Conservation (phyloP, 140 eudicot genomes). For the Erigeron philadelphicus region DNA sequence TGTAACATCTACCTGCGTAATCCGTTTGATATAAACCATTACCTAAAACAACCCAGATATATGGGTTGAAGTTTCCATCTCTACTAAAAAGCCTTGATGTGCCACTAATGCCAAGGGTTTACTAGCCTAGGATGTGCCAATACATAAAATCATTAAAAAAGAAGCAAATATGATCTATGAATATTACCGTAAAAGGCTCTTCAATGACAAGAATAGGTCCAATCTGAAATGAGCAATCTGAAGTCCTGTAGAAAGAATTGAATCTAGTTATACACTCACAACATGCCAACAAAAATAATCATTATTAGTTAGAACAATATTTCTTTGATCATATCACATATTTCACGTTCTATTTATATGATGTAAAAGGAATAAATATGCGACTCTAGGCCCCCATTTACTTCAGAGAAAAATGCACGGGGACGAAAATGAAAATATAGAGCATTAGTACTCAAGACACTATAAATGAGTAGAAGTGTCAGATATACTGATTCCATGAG, state of each 20-base stretch:
- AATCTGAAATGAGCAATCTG: constrained; percentile 74
- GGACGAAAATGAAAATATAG: neutral
- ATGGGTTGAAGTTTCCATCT: too few species aligned
- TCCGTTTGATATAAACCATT: too few species aligned
- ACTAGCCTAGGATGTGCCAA: too few species aligned
- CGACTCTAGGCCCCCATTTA: too few species aligned
- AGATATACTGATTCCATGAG: neutral
- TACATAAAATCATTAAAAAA: neutral
- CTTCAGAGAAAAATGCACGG: neutral
- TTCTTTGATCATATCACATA: neutral
- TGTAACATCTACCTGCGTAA: too few species aligned
- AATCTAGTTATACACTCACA: neutral
- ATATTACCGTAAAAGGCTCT: constrained; percentile 35
- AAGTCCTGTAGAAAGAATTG: constrained; percentile 55
- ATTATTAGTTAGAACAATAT: neutral
- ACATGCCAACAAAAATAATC: neutral
- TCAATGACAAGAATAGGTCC: constrained; percentile 84
- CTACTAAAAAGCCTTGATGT: too few species aligned
- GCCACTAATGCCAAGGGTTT: too few species aligned
- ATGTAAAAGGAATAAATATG: neutral
- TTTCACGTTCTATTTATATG: neutral
- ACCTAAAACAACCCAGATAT: too few species aligned
- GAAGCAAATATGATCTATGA: neutral
- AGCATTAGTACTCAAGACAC: too few species aligned
- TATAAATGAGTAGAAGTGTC: neutral